Evolutionary conservation across 306 rosid genomes (phyloP), one percentile per base, ranked within the genome.

Genomic region (Crotalaria pallida): DNA sequence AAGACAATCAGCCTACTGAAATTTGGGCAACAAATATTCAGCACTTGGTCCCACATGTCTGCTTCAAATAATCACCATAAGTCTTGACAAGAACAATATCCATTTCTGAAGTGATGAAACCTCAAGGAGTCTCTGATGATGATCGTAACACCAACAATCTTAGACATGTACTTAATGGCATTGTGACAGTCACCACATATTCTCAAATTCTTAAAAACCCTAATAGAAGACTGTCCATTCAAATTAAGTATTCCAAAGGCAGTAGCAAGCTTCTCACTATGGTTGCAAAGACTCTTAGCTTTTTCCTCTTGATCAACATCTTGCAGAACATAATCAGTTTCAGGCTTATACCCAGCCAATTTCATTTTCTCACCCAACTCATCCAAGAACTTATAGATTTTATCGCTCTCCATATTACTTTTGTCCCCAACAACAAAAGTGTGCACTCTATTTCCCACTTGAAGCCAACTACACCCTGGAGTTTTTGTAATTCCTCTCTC

Each of bases 391-490:
- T 63, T 11, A 24, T 77, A 72, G 53, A 85, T 83, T 71, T 58
- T 58, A 23, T 22, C 71, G 13, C 80, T 65, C 16, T 76, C 74
- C 52, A 61, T 71, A 15, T 79, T 83, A 19, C 71, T 84, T 72
- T 72, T 77, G 55, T 84, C 95, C 41, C 86, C 82, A 52, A 80
- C 84, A 34, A 79, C 85, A 72, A 84, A 86, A 57, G 71, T 56
- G 57, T 76, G 77, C 72, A 80, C 83, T 26, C 53, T 85, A 72
- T 80, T 80, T 64, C 84, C 81, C 65, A 80, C 74, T 74, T 88
- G 83, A 69, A 86, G 74, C 87, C 87, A 82, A 68, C 91, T 86
- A 77, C 84, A 86, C 6, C 89, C 96, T 10, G 84, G 84, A 40
- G 65, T 31, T 84, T 86, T 88, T 34, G 76, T 18, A 65, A 83